Conservation (phyloP, 2,329 filamentous ascomycete genomes). For the Stylonectria norvegica region DNA sequence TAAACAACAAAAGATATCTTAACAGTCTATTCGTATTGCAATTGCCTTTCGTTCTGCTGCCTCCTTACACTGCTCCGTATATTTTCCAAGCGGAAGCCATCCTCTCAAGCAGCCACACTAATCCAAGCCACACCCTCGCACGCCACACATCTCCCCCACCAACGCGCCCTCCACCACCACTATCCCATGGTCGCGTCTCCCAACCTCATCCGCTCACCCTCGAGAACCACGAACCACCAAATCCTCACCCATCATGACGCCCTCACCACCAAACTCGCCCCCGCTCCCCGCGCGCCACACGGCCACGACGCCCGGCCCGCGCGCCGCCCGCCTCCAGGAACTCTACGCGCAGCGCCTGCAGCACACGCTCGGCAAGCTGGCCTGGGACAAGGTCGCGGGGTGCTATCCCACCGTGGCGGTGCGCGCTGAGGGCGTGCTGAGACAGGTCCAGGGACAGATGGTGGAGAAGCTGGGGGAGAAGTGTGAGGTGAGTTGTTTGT, state of each 20-base stretch:
- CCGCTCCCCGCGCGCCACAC: slow-evolving; percentile 42
- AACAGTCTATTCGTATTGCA: no score
- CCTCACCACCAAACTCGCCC: slow-evolving; percentile 34
- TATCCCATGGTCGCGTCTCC: no score
- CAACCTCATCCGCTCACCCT: no score
- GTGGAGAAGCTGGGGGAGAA: slow-evolving; percentile 52
- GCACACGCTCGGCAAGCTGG: slow-evolving; percentile 54
- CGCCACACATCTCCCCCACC: background rate
- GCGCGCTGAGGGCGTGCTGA: slow-evolving; percentile 48
- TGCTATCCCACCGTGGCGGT: slow-evolving; percentile 61
- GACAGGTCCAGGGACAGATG: slow-evolving; percentile 56
- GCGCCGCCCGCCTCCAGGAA: slow-evolving; percentile 52
- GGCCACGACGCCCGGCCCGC: slow-evolving; percentile 50
- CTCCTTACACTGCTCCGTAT: no score
- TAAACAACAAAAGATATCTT: no score
- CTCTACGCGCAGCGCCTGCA: slow-evolving; percentile 51
- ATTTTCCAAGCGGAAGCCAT: no score
- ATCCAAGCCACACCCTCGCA: background rate
- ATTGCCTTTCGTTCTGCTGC: no score
- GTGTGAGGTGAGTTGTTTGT: slow-evolving; percentile 41
- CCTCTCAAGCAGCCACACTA: no score
- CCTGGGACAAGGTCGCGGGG: slow-evolving; percentile 54
- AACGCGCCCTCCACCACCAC: background rate
- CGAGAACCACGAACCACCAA: background rate
- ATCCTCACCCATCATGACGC: slow-evolving; percentile 9